These are phyloP conservation scores for Corymbia citriodora DNA, from an alignment of 441 rosid species.

Conservation along the genomic window DNA sequence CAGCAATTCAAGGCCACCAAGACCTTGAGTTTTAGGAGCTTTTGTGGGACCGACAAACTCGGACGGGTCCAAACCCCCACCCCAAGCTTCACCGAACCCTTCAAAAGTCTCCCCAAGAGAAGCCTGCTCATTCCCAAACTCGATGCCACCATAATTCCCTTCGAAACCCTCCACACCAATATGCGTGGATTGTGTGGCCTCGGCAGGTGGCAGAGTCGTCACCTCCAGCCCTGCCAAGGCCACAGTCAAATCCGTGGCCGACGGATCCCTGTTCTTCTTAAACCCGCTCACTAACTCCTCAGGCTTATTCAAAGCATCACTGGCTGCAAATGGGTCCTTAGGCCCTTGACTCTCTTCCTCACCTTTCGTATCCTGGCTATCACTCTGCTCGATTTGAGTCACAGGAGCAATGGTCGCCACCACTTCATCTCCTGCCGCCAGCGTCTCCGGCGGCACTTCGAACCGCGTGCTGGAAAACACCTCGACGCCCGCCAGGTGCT, in stretches of 20 bases:
- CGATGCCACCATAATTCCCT: slow-evolving; percentile 91
- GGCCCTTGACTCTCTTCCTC: slow-evolving; percentile 45
- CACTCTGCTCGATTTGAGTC: slow-evolving; percentile 29
- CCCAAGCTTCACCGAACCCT: slow-evolving; percentile 81
- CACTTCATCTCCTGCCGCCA: slow-evolving; percentile 73
- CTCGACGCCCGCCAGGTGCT: slow-evolving; percentile 57
- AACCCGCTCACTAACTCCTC: slow-evolving; percentile 77
- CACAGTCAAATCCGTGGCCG: slow-evolving; percentile 56
- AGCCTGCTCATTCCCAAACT: slow-evolving; percentile 77
- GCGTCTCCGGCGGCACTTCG: slow-evolving; percentile 75
- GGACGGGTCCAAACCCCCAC: slow-evolving; percentile 94
- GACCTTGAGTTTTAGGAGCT: slow-evolving; percentile 69
- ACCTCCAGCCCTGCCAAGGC: slow-evolving; percentile 88
- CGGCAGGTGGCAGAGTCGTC: slow-evolving; percentile 89
- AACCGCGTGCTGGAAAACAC: slow-evolving; percentile 54
- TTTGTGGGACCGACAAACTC: slow-evolving; percentile 80
- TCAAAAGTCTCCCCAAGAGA: slow-evolving; percentile 88
- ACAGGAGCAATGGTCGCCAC: slow-evolving; percentile 54
- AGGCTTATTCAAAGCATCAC: slow-evolving; percentile 62
- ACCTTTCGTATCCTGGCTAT: slow-evolving; percentile 21
- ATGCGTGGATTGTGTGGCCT: slow-evolving; percentile 88
- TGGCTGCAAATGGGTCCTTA: slow-evolving; percentile 86
- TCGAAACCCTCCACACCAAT: slow-evolving; percentile 90
- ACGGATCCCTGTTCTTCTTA: slow-evolving; percentile 75
- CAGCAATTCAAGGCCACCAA: slow-evolving; percentile 86